phyloP scores from a whole-genome alignment of 768 basidiomycete genomes.

The Calvatia gigantea region DNA sequence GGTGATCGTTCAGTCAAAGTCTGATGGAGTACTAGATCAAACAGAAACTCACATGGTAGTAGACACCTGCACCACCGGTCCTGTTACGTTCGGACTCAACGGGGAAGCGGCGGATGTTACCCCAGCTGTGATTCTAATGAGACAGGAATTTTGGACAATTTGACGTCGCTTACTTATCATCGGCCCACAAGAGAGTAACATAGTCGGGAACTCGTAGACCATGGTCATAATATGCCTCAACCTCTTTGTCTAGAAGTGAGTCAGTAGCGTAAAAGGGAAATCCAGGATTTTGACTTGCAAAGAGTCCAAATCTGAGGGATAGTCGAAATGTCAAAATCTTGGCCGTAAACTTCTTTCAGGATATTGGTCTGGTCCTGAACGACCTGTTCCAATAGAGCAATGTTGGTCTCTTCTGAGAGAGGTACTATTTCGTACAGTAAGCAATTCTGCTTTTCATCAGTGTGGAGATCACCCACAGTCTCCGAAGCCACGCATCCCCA shows the following conservation, averaged over 20 bases:
- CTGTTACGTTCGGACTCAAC: conserved; percentile 50
- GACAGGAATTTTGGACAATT: neutral
- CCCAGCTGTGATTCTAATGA: conserved; percentile 41
- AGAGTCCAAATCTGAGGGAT: conserved; percentile 69
- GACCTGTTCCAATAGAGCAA: conserved; percentile 50
- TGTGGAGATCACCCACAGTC: conserved; percentile 36
- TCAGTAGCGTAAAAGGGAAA: neutral
- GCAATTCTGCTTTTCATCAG: no score
- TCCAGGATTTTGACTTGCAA: conserved; percentile 29
- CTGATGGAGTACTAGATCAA: neutral
- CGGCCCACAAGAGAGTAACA: conserved; percentile 65
- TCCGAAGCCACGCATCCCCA: conserved; percentile 68
- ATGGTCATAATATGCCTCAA: conserved; percentile 62
- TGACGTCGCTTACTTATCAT: conserved; percentile 55
- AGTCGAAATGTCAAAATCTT: conserved; percentile 37
- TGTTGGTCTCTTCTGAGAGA: conserved; percentile 46
- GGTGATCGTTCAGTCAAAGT: conserved; percentile 2
- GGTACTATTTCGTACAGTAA: conserved; percentile 37
- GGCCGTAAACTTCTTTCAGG: conserved; percentile 46
- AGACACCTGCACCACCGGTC: conserved; percentile 67
- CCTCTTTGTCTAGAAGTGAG: conserved; percentile 44
- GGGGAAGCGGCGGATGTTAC: conserved; percentile 65
- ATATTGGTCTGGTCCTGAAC: conserved; percentile 62
- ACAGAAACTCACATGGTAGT: conserved; percentile 52
- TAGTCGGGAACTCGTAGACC: conserved; percentile 63